Evolutionary conservation across 305 asterid species (phyloP).

Genomic region (Fraxinus baroniana): DNA sequence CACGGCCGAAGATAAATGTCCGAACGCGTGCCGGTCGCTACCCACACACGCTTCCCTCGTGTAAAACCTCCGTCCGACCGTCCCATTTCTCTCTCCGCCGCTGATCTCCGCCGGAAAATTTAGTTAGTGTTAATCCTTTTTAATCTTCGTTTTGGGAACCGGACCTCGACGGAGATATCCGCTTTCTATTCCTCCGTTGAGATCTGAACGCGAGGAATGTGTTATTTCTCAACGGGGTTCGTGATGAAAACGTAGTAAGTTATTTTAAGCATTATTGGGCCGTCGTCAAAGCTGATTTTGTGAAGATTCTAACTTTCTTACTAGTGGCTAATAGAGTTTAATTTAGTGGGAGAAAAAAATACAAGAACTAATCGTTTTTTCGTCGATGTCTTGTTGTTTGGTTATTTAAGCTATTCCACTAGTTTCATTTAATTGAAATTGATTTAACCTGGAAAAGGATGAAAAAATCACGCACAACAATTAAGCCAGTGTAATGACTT

Average conservation of each 20-base stretch:
- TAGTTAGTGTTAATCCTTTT: not conserved
- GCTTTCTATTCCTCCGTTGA: slow-evolving; percentile 13
- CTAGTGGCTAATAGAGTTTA: not conserved
- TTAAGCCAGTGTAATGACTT: slow-evolving; percentile 4
- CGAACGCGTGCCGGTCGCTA: slow-evolving; percentile 50
- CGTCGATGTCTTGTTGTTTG: not conserved
- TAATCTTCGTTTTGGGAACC: not conserved
- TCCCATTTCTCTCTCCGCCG: slow-evolving; percentile 33
- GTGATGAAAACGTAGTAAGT: slow-evolving; percentile 34
- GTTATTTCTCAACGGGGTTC: slow-evolving; percentile 25
- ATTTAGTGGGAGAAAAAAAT: not conserved
- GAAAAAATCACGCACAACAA: slow-evolving; percentile 1
- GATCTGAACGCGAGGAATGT: slow-evolving; percentile 38
- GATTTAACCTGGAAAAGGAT: not conserved
- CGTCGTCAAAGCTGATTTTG: slow-evolving; percentile 23
- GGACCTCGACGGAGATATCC: slow-evolving; percentile 21
- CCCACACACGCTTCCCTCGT: slow-evolving; percentile 64
- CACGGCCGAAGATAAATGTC: slow-evolving; percentile 72
- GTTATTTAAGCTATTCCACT: slow-evolving; percentile 2
- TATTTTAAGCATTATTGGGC: slow-evolving; percentile 15
- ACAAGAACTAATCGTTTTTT: not conserved
- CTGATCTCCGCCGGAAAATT: slow-evolving; percentile 52
- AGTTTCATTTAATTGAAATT: slow-evolving; percentile 13
- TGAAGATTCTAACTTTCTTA: not conserved
- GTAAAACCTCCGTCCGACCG: slow-evolving; percentile 38